Evolutionary conservation across 176 grass and related monocot species (phyloP).

Genomic region (Alloteropsis semialata): DNA sequence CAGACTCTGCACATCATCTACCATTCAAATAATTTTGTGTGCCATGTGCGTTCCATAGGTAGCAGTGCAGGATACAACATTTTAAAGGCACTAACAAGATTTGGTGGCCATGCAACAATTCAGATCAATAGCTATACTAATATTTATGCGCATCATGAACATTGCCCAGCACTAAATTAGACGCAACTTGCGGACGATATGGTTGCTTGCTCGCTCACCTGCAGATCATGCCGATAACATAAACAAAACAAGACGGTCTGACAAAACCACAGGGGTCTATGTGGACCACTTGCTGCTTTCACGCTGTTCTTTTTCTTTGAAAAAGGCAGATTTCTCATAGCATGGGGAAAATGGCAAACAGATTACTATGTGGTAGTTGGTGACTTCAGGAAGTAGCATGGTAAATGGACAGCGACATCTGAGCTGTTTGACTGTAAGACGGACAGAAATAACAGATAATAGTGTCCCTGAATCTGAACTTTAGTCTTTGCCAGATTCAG

Average conservation of each 20-base stretch:
- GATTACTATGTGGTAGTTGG: background rate
- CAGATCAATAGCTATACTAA: background rate
- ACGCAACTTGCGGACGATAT: background rate
- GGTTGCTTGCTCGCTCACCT: background rate
- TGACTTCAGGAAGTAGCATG: background rate
- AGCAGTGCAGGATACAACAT: background rate
- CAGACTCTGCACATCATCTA: background rate
- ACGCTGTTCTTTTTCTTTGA: background rate
- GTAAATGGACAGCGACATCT: background rate
- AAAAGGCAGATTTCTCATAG: background rate
- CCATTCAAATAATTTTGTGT: background rate
- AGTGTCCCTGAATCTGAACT: background rate
- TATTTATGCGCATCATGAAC: background rate
- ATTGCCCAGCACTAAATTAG: constrained; percentile 1
- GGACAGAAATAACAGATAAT: background rate
- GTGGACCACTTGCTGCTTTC: background rate
- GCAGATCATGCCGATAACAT: constrained; percentile 7
- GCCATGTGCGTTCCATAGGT: background rate
- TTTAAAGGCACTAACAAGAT: background rate
- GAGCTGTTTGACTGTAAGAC: background rate
- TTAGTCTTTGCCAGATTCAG: background rate
- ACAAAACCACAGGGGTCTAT: background rate
- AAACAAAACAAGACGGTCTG: background rate
- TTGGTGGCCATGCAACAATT: background rate
- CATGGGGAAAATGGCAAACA: background rate